A percentile compares a stretch with the other conserved stretches of the same genome.
Evolutionary conservation across 129 eudicot genomes (phyloP).

Genomic region (Ambrosia trifida): DNA sequence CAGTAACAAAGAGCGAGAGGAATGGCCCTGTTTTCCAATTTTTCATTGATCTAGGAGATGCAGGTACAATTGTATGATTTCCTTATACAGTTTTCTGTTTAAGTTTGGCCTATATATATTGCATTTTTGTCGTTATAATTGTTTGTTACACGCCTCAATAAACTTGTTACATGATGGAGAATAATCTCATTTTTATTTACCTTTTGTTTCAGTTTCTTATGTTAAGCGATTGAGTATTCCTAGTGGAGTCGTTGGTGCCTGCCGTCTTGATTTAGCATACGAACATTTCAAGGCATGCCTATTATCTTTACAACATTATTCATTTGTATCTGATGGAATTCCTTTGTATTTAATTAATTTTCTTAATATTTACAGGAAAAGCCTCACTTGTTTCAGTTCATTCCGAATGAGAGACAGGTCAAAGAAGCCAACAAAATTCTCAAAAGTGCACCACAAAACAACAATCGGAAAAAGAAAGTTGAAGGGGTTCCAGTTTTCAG

Average conservation of each 20-base stretch:
- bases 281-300: constrained; percentile 85
- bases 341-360: neutral
- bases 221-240: constrained; percentile 82
- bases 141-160: constrained; percentile 1
- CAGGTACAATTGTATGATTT: constrained; percentile 54
- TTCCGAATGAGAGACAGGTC: constrained; percentile 90
- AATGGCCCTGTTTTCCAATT: constrained; percentile 87
- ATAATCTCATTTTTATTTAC: constrained; percentile 20
- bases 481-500: constrained; percentile 96
- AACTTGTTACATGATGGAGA: constrained; percentile 13
- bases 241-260: constrained; percentile 91
- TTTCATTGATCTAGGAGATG: constrained; percentile 91
- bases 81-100: neutral
- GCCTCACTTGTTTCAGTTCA: constrained; percentile 78
- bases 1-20: constrained; percentile 74
- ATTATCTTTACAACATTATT: neutral
- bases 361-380: constrained; percentile 54
- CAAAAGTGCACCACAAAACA: constrained; percentile 45
- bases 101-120: neutral
- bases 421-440: constrained; percentile 86
- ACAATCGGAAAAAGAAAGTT: constrained; percentile 48
- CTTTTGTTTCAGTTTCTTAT: constrained; percentile 66
- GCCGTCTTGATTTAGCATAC: constrained; percentile 92
- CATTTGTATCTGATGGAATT: neutral
- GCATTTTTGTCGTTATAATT: neutral